Base-by-base conservation (phyloP, 306 rosid genomes). In the Pueraria montana region DNA sequence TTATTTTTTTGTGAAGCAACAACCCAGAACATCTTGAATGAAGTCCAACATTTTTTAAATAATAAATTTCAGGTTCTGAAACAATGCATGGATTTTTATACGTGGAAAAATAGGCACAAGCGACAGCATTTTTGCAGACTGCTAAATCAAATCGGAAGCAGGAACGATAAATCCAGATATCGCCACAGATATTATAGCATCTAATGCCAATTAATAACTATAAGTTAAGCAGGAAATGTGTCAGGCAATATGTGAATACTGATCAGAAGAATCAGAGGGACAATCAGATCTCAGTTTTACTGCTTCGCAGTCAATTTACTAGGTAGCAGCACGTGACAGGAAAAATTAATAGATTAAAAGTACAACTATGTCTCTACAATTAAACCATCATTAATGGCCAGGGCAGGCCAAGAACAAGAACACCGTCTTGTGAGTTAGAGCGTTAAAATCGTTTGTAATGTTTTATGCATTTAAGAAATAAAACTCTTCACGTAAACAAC, bases 81-180 rank as follows among this genome's bases (percentile, higher is more conserved):
- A 27, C 68, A 78, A 24, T 66, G 74, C 76, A 23, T 42, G 79
- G 40, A 69, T 49, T 80, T 68, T 61, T 61, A 61, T 48, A 58
- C 32, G 12, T 45, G 13, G 32, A 62, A 62, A 52, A 58, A 52
- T 53, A 43, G 83, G 23, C 73, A 76, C 32, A 71, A 61, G 67
- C 17, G 73, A 77, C 78, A 74, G 8, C 4, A 12, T 23, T 67
- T 86, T 48, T 66, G 82, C 59, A 66, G 34, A 23, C 12, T 30
- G 73, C 62, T 27, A 40, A 82, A 53, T 26, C 46, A 48, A 56
- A 82, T 8, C 82, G 79, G 65, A 73, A 67, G 14, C 79, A 82
- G 64, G 79, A 74, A 74, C 82, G 72, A 82, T 71, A 83, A 74
- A 36, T 74, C 82, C 86, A 79, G 79, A 78, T 74, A 76, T 46